Evolutionary conservation across 495 filamentous ascomycete genomes (phyloP), one percentile per base, ranked within the genome.

Genomic region (Aspergillus ellipticus): DNA sequence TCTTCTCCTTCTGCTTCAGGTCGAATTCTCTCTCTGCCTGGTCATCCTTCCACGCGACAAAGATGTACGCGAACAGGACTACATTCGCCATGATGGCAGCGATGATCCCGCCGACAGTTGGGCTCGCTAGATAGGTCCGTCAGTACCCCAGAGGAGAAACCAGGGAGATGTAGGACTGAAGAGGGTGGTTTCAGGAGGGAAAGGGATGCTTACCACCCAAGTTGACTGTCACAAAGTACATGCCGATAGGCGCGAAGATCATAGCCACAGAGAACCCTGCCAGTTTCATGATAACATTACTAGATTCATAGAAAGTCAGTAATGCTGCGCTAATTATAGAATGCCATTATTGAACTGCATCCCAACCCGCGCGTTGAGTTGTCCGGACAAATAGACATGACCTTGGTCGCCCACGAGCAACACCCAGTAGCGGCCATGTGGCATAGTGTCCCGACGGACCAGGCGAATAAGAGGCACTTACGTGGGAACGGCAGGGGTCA

Each of bases 1-100:
- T 91, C 78, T 85, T 86, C 54, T 69, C 70, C 52, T 79, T 76
- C 60, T 74, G 66, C 64, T 80, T 80, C 17, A 75, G 71, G 37
- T 79, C 80, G 17, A 85, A 79, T 52, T 67, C 56, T 31, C 81
- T 82, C 59, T 94, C 88, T 54, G 72, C 77, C 64, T 86, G 78
- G 64, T 98, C 94, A 66, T 98, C 94, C 58, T 81, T 82, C 81
- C 96, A 90, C 26, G 95, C 94, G 1, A 96, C 92, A 55, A 93
- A 78, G 49, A 97, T 84, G 72, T 97, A 99, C 15, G 83, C 86
- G 55, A 99, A 84, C 54, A 99, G 76, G 6, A 99, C 89, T 16
- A 90, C 81, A 67, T 99, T 99, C 26, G 94, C 94, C 58, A 89
- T 86, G 37, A 97, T 72, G 20, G 95, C 95, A 8, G 94, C 94